Conservation (phyloP, 306 rosid genomes). For the Vigna reflexopilosa region DNA sequence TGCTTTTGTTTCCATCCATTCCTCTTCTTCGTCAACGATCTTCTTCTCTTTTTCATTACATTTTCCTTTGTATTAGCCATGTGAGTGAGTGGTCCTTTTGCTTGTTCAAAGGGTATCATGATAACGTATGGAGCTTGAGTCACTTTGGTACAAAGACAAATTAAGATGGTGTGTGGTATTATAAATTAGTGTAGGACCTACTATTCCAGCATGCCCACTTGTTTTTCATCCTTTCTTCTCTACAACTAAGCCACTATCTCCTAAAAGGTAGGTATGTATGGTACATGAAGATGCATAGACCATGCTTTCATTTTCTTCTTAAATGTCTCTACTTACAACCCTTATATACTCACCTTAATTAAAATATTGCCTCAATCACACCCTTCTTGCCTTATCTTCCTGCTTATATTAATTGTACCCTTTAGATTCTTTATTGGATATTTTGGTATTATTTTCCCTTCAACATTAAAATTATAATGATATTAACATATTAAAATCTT, state of each 20-base stretch:
- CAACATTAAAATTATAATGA: too few relatives aligned
- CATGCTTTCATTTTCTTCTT: slow-evolving; percentile 45
- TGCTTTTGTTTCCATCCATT: background rate
- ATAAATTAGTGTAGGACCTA: slow-evolving; percentile 49
- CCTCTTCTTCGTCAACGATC: slow-evolving; percentile 28
- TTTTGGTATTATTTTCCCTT: too few relatives aligned
- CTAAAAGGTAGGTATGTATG: slow-evolving; percentile 28
- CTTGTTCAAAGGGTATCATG: slow-evolving; percentile 39
- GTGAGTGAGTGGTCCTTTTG: slow-evolving; percentile 64
- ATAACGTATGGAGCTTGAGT: slow-evolving; percentile 50
- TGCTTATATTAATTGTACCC: too few relatives aligned
- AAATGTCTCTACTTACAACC: slow-evolving; percentile 37
- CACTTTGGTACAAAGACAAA: slow-evolving; percentile 51
- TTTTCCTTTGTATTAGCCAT: slow-evolving; percentile 33
- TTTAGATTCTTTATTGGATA: too few relatives aligned
- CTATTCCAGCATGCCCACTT: slow-evolving; percentile 38
- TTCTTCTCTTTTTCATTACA: background rate
- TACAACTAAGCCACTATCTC: slow-evolving; percentile 44
- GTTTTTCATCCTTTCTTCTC: slow-evolving; percentile 46
- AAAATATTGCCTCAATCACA: slow-evolving; percentile 36
- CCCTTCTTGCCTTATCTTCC: background rate
- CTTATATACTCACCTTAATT: slow-evolving; percentile 18
- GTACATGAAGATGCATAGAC: slow-evolving; percentile 43
- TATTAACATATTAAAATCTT: too few relatives aligned
- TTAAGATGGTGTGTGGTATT: slow-evolving; percentile 36